These are phyloP conservation scores for Micractinium conductrix DNA, from an alignment of 139 green algal species.

Conservation along the genomic window DNA sequence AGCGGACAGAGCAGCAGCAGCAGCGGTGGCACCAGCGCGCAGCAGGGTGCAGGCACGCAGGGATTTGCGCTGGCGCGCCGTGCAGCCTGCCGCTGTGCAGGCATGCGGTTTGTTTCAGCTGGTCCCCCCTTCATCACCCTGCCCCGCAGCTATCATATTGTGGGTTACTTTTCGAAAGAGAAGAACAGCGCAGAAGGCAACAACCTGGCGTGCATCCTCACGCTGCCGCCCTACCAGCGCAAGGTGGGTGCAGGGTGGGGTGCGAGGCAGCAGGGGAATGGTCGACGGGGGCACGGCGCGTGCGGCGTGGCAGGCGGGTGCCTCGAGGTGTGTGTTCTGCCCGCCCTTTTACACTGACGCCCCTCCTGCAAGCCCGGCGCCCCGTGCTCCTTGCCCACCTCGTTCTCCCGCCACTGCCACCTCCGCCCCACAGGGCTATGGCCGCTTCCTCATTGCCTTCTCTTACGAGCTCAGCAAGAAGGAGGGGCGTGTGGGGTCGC, in stretches of 20 bases:
- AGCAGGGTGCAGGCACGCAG: neutral
- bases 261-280: no score
- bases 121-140: neutral
- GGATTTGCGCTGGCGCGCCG: no score
- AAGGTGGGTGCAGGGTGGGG: no score
- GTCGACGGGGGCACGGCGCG: no score
- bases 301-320: no score
- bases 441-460: constrained; percentile 98
- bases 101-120: neutral
- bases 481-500: constrained; percentile 91
- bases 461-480: constrained; percentile 98
- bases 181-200: constrained; percentile 91
- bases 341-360: neutral
- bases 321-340: neutral
- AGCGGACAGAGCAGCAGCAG: no score
- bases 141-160: constrained; percentile 80
- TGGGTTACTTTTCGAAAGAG: constrained; percentile 96
- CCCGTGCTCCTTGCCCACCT: neutral
- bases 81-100: no score
- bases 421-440: constrained; percentile 79
- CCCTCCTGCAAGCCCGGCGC: neutral
- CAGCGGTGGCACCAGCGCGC: neutral
- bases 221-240: constrained; percentile 96
- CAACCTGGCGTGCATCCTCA: constrained; percentile 99
- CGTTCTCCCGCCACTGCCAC: neutral